phyloP scores from a whole-genome alignment of 1,139 yeast species.

The Geotrichum australiense region DNA sequence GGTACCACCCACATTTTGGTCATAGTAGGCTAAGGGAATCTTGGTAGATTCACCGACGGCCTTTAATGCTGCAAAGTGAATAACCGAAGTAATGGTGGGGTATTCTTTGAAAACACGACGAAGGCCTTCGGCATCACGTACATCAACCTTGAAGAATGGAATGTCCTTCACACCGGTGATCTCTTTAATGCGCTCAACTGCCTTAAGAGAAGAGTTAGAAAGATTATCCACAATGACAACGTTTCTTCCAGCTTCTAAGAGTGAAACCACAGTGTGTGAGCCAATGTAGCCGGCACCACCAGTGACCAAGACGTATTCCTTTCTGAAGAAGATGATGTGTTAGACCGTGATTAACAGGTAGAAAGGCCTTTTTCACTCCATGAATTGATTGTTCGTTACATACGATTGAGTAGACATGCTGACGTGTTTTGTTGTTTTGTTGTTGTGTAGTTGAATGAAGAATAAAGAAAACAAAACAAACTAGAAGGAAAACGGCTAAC shows the following conservation, averaged over 20 bases:
- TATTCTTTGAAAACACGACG: constrained; percentile 44
- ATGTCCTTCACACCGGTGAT: constrained; percentile 43
- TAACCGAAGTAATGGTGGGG: constrained; percentile 50
- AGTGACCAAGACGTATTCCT: constrained; percentile 55
- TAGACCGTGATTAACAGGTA: not conserved
- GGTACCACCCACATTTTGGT: constrained; percentile 64
- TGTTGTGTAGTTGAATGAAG: too few relatives aligned
- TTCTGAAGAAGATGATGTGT: not conserved
- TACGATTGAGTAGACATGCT: constrained; percentile 5
- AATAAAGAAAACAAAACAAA: too few relatives aligned
- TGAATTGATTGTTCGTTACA: not conserved
- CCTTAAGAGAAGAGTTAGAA: constrained; percentile 60
- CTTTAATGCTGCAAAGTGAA: constrained; percentile 82
- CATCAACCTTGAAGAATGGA: constrained; percentile 56
- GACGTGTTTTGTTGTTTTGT: too few relatives aligned
- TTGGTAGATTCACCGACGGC: constrained; percentile 79
- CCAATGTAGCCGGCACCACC: constrained; percentile 91
- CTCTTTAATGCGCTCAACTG: constrained; percentile 57
- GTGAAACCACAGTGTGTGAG: constrained; percentile 67
- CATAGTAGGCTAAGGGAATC: constrained; percentile 65
- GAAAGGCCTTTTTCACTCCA: not conserved
- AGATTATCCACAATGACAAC: constrained; percentile 70
- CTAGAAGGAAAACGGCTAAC: too few relatives aligned
- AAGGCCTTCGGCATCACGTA: constrained; percentile 46
- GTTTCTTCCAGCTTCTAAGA: constrained; percentile 56